These are phyloP conservation scores for Phaeosphaeria sp. DNA, from an alignment of 2,329 filamentous ascomycete genomes.

Conservation along the genomic window DNA sequence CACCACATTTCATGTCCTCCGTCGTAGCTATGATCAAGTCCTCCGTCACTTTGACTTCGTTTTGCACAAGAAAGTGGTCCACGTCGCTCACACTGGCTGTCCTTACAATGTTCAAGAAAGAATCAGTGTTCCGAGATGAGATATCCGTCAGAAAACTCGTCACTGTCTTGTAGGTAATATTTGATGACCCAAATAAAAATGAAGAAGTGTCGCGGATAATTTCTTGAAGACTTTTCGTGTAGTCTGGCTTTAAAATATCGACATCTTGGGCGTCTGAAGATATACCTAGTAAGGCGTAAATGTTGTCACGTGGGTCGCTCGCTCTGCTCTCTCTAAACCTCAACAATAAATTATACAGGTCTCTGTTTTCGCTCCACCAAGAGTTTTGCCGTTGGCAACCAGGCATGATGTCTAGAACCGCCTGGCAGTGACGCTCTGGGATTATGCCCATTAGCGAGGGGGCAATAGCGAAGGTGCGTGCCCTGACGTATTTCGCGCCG, in stretches of 20 bases:
- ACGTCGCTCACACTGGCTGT: not conserved
- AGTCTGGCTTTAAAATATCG: not conserved
- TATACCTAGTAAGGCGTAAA: conserved; percentile 27
- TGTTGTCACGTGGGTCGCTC: conserved; percentile 20
- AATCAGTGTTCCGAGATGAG: not conserved
- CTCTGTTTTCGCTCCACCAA: conserved; percentile 22
- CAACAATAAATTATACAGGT: conserved; percentile 17
- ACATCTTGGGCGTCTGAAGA: conserved; percentile 12
- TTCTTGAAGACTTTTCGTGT: not conserved
- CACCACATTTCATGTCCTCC: not conserved
- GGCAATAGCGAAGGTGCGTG: conserved; percentile 15
- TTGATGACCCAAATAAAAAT: not conserved
- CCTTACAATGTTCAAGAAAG: not conserved
- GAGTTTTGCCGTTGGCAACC: conserved; percentile 12
- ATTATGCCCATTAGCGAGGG: conserved; percentile 7
- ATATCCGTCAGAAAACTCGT: not conserved
- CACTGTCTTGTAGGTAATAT: not conserved
- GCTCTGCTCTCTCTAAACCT: conserved; percentile 21
- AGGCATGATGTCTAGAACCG: conserved; percentile 31
- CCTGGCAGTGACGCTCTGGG: conserved; percentile 15
- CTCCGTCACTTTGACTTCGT: not conserved
- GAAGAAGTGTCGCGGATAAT: not conserved
- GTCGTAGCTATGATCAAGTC: not conserved
- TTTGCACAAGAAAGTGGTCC: not conserved
- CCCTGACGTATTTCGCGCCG: conserved; percentile 13